These are phyloP conservation scores for Fonsecaea monophora DNA, from an alignment of 2,329 filamentous ascomycete genomes.

Conservation along the genomic window DNA sequence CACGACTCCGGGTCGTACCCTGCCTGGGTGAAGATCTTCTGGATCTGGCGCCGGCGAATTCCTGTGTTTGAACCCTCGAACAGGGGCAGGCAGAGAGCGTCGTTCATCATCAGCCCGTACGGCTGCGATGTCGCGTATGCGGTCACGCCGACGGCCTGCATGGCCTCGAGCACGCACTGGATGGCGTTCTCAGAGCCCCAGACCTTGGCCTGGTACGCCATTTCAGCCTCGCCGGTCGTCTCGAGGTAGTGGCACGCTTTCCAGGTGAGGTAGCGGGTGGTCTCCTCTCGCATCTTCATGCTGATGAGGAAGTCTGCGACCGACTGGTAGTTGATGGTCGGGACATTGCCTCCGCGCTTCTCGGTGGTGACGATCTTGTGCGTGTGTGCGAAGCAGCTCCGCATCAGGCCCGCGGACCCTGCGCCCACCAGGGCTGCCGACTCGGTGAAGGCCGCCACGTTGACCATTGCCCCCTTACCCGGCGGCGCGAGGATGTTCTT, in stretches of 20 bases:
- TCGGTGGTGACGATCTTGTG: constrained; percentile 58
- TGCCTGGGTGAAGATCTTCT: constrained; percentile 17
- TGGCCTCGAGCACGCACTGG: constrained; percentile 56
- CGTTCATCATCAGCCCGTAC: constrained; percentile 14
- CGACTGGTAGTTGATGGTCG: constrained; percentile 56
- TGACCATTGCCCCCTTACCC: constrained; percentile 47
- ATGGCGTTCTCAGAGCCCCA: constrained; percentile 59
- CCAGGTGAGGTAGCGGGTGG: constrained; percentile 58
- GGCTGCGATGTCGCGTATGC: constrained; percentile 39
- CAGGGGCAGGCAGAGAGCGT: constrained; percentile 8
- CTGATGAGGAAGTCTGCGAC: constrained; percentile 60
- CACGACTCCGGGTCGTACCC: constrained; percentile 18
- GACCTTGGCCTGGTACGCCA: constrained; percentile 59
- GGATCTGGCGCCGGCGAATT: constrained; percentile 18
- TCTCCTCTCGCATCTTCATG: constrained; percentile 60
- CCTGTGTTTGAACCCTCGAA: constrained; percentile 17
- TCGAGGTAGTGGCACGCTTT: constrained; percentile 57
- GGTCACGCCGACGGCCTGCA: constrained; percentile 60
- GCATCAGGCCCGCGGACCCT: constrained; percentile 61
- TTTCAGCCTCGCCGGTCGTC: constrained; percentile 54
- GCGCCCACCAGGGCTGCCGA: constrained; percentile 60
- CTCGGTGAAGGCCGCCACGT: constrained; percentile 52
- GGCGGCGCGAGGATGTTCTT: constrained; percentile 51
- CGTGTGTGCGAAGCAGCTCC: constrained; percentile 60
- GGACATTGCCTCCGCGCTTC: constrained; percentile 53